Evolutionary conservation across 176 grass and related monocot species (phyloP), one percentile per base, ranked within the genome.

Genomic region (Microstegium vimineum): DNA sequence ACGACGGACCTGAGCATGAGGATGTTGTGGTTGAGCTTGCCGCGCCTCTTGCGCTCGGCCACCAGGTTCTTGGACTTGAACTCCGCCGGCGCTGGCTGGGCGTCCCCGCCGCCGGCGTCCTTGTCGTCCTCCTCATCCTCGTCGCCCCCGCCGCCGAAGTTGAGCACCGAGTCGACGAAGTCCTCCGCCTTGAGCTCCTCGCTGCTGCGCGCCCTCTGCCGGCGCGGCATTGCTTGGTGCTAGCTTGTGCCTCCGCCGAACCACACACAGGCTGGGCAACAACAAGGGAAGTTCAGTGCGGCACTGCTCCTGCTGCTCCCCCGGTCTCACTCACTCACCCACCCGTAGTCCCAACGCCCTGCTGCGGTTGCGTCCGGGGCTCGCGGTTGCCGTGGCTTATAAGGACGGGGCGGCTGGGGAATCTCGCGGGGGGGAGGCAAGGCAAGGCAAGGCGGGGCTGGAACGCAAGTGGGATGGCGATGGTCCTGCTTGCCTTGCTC

Each of bases 41-140:
- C 79, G 84, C 96, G 87, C 66, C 93, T 84, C 80, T 80, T 71
- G 49, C 96, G 83, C 81, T 98, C 96, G 11, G 96, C 96, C 47
- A 74, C 89, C 17, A 98, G 86, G 81, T 98, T 98, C 88, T 98
- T 95, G 18, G 96, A 98, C 87, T 98, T 98, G 86, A 64, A 98
- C 64, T 35, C 84, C 62, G 63, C 75, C 34, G 15, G 13, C 69
- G n/a, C n/a, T n/a, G 23, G 52, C 61, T 71, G 77, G 43, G 27
- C 27, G 18, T 34, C 72, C 17, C 65, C 86, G 49, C 86, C 84
- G 38, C 86, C 85, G 40, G 75, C 71, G 18, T 81, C 80, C 14
- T 86, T 42, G 56, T 76, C 90, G 4, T 70, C 83, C 3, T 78
- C 89, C 8, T 76, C 91, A 8, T 69, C 87, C 16, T 86, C 92